phyloP scores from a whole-genome alignment of 1,284 basidiomycete genomes.

The Singerocomus inundabilis region DNA sequence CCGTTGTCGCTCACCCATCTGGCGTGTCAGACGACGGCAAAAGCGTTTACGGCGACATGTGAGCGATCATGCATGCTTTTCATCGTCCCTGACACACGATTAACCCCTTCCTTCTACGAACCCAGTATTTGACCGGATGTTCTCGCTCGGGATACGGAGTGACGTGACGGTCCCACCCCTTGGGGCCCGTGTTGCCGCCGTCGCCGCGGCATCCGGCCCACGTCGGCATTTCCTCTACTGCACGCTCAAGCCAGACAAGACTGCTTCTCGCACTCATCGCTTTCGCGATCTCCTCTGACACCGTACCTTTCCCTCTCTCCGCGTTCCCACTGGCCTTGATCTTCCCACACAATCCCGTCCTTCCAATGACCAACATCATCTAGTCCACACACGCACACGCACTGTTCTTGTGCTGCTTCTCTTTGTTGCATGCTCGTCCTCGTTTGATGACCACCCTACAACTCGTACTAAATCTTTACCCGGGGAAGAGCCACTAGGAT shows the following conservation, averaged over 20 bases:
- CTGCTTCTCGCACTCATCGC: conserved; percentile 36
- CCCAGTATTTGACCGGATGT: conserved; percentile 90
- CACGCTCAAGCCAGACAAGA: conserved; percentile 56
- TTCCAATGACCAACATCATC: no score
- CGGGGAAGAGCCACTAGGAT: no score
- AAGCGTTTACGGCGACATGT: conserved; percentile 82
- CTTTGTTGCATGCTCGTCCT: no score
- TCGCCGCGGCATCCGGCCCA: conserved; percentile 62
- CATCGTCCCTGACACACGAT: neutral
- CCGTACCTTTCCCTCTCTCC: neutral
- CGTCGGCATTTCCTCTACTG: conserved; percentile 81
- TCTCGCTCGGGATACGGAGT: conserved; percentile 74
- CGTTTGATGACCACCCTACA: no score
- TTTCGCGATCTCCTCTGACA: conserved; percentile 26
- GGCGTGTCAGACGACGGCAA: conserved; percentile 83
- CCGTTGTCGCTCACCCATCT: conserved; percentile 79
- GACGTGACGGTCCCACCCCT: conserved; percentile 63
- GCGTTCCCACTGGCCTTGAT: no score
- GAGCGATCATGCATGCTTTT: conserved; percentile 25
- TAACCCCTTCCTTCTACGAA: neutral
- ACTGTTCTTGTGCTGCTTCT: no score
- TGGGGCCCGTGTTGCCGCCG: conserved; percentile 59
- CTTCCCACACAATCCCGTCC: no score
- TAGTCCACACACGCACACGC: no score
- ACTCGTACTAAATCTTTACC: no score